Evolutionary conservation across 2,329 filamentous ascomycete genomes (phyloP).

Genomic region (Bipolaris cookei): DNA sequence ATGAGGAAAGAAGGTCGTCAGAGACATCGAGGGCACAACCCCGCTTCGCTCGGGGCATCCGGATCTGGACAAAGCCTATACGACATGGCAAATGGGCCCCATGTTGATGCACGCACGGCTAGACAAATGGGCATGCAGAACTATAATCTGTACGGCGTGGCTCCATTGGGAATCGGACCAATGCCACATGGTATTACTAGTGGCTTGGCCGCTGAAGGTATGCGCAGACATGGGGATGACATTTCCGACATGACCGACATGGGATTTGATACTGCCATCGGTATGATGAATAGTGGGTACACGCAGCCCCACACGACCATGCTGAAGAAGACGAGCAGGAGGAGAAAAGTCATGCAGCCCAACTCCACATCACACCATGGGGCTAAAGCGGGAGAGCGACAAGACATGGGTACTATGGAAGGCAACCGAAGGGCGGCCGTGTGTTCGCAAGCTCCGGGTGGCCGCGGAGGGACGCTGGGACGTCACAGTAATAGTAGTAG

Average conservation of each 20-base stretch:
- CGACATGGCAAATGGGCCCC: constrained; percentile 3
- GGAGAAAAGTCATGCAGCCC: constrained; percentile 7
- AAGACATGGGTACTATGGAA: constrained; percentile 3
- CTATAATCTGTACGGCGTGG: constrained; percentile 16
- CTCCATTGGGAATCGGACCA: not conserved
- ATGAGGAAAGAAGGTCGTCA: constrained; percentile 8
- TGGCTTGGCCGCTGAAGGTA: constrained; percentile 7
- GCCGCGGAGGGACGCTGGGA: constrained; percentile 6
- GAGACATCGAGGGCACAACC: not conserved
- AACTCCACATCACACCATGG: constrained; percentile 10
- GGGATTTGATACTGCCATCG: constrained; percentile 1
- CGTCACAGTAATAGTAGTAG: not conserved
- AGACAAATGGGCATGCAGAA: constrained; percentile 12
- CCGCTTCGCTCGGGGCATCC: constrained; percentile 3
- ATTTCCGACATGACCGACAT: constrained; percentile 16
- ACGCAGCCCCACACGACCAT: constrained; percentile 3
- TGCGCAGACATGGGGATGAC: constrained; percentile 15
- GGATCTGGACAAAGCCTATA: constrained; percentile 7
- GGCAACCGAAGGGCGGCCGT: constrained; percentile 1
- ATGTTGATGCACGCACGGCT: constrained; percentile 20
- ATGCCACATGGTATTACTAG: constrained; percentile 21
- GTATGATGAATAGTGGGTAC: constrained; percentile 18
- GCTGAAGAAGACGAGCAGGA: constrained; percentile 3
- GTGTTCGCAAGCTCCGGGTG: constrained; percentile 5
- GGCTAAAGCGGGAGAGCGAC: not conserved